These are phyloP conservation scores for Plectosphaerella cucumerina DNA, from an alignment of 2,329 filamentous ascomycete genomes.

Conservation along the genomic window DNA sequence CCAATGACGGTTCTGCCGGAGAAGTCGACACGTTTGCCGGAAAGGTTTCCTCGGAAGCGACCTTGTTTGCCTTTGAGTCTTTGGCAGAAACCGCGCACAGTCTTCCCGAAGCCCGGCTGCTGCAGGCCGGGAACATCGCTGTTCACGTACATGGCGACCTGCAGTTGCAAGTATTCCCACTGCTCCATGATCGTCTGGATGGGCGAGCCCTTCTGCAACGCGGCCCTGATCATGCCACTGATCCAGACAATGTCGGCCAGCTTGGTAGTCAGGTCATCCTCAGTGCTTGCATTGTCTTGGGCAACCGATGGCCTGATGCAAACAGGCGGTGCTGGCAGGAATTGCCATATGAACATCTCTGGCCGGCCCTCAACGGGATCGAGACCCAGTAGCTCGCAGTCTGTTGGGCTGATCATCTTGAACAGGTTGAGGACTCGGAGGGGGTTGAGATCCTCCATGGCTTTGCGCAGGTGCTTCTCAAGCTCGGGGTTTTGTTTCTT, in stretches of 20 bases:
- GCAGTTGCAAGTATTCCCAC: conserved; percentile 94
- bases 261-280: conserved; percentile 95
- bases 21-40: conserved; percentile 97
- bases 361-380: conserved; percentile 82
- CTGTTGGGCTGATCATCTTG: conserved; percentile 75
- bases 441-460: conserved; percentile 91
- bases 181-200: conserved; percentile 93
- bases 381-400: conserved; percentile 88
- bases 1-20: conserved; percentile 97
- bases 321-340: conserved; percentile 87
- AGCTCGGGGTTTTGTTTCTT: conserved; percentile 75
- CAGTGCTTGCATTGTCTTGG: conserved; percentile 88
- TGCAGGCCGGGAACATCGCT: conserved; percentile 92
- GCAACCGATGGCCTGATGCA: conserved; percentile 91
- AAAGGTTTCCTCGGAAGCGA: conserved; percentile 93
- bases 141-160: conserved; percentile 97
- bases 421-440: conserved; percentile 87
- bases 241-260: conserved; percentile 95
- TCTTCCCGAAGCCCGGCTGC: conserved; percentile 80
- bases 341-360: conserved; percentile 98
- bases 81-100: conserved; percentile 91
- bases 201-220: conserved; percentile 76
- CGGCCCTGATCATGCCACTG: conserved; percentile 80
- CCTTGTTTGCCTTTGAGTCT: conserved; percentile 96
- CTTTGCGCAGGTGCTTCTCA: conserved; percentile 87